A percentile compares a stretch with the other conserved stretches of the same genome.
phyloP scores from a whole-genome alignment of 345 rosid genomes.

The Brassica napus region DNA sequence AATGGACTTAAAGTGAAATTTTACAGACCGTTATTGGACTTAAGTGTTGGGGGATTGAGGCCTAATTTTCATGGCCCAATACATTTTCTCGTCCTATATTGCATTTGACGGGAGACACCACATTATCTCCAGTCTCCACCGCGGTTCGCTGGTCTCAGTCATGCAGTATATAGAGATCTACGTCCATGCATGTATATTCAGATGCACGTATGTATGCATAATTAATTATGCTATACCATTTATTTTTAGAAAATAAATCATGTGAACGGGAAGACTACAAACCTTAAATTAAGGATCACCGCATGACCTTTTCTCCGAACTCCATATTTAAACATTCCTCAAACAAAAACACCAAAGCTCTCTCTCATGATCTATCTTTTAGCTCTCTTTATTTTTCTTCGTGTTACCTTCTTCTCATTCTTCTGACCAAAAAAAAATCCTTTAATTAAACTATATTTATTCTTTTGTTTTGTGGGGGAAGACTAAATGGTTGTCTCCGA shows the following conservation, averaged over 20 bases:
- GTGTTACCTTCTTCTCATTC: constrained; percentile 23
- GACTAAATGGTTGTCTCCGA: background rate
- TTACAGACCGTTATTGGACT: background rate
- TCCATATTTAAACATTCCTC: constrained; percentile 31
- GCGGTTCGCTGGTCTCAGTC: background rate
- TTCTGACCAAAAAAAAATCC: background rate
- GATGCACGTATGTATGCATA: background rate
- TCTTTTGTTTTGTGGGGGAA: background rate
- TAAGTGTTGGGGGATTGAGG: constrained; percentile 12
- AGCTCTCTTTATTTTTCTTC: background rate
- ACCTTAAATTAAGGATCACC: constrained; percentile 34
- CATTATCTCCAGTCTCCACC: background rate
- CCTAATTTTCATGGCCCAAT: background rate
- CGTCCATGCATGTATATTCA: constrained; percentile 13
- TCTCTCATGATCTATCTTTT: background rate
- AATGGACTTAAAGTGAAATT: background rate
- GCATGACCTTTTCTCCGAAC: background rate
- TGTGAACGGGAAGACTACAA: constrained; percentile 16
- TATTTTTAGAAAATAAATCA: constrained; percentile 5
- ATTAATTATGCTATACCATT: background rate
- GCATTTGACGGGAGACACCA: background rate
- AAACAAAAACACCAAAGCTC: constrained; percentile 13
- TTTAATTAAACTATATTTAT: background rate
- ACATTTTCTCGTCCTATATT: background rate
- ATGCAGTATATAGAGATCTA: background rate